Percentiles rank a stretch among this genome's conserved stretches.
Evolutionary conservation across 1,139 yeast species (phyloP).

Genomic region (Hansenula lynferdii): DNA sequence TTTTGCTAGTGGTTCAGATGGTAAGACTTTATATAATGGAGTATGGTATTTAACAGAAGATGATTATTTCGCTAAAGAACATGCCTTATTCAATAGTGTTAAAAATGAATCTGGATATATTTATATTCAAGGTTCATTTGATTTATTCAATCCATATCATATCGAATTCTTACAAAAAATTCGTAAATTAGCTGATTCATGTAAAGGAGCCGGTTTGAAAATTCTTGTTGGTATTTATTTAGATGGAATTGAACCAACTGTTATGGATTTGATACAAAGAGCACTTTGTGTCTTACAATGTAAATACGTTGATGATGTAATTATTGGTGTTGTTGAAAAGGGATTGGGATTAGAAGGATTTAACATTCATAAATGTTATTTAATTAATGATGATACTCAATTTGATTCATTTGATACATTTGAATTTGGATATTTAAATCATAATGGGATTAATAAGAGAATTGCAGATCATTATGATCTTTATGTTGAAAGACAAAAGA

Average conservation of each 20-base stretch:
- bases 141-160: slow-evolving; percentile 91
- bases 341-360: background rate
- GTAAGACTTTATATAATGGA: slow-evolving; percentile 53
- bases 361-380: slow-evolving; percentile 5
- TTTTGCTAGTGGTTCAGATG: slow-evolving; percentile 70
- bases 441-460: slow-evolving; percentile 26
- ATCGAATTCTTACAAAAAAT: slow-evolving; percentile 44
- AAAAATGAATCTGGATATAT: slow-evolving; percentile 27
- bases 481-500: slow-evolving; percentile 29
- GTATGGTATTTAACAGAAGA: slow-evolving; percentile 36
- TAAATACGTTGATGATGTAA: slow-evolving; percentile 71
- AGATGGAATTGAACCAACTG: slow-evolving; percentile 74
- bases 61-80: slow-evolving; percentile 25
- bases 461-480: slow-evolving; percentile 23
- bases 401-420: too few relatives aligned
- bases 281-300: slow-evolving; percentile 87
- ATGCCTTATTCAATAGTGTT: too few relatives aligned
- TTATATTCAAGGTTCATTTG: slow-evolving; percentile 85
- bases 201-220: slow-evolving; percentile 27
- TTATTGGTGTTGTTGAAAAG: slow-evolving; percentile 22
- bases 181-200: too few relatives aligned
- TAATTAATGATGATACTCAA: slow-evolving; percentile 11
- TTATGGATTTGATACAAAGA: slow-evolving; percentile 85
- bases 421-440: slow-evolving; percentile 27
- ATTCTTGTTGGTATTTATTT: slow-evolving; percentile 71